Base-by-base conservation (phyloP, 148 eudicot genomes). In the Suaeda aralocaspica region DNA sequence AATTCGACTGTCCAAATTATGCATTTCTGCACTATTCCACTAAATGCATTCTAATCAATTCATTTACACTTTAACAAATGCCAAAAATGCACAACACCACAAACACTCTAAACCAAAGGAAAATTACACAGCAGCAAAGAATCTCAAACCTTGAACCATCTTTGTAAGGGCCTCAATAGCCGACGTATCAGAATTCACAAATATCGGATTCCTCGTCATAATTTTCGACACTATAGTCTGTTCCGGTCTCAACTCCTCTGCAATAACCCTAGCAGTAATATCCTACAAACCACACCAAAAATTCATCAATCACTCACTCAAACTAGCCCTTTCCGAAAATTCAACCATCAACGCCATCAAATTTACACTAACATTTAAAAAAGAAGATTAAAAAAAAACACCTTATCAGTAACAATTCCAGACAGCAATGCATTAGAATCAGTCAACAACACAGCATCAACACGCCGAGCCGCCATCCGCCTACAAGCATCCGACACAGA, bases 121-220 rank as follows among this genome's bases (percentile, higher is more conserved):
- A 36, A 3, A 36, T 8, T 36, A 4, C 41, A 3, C 41, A 36
- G 41, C 18, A 53, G 5, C 12, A 46, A 66, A 31, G 6, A 31
- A 25, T 4, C 9, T 34, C 68, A 63, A 31, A 87, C 99, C 99
- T 78, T 89, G 92, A 33, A 94, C 95, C 99, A 94, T 94, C 85
- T 91, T 94, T 68, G 91, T 97, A 72, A 94, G 89, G 64, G 97
- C 97, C 46, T 94, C 99, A 50, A 91, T 86, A 22, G 97, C 99
- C 74, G 85, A 69, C n/a, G 99, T 81, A 75, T 94, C 99, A 0
- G 99, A 84, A 70, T 82, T 84, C 69, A 94, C 99, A 68, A 94
- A 91, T 66, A 82, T 83, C 41, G 99, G 99, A 75, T 91, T 94
- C 81, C 99, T 91, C 2, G 99, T 91, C 99, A 94, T 94, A 46